Evolutionary conservation across 2,329 filamentous ascomycete genomes (phyloP), one percentile per base, ranked within the genome.

Genomic region (Ascochyta viciae-villosae): DNA sequence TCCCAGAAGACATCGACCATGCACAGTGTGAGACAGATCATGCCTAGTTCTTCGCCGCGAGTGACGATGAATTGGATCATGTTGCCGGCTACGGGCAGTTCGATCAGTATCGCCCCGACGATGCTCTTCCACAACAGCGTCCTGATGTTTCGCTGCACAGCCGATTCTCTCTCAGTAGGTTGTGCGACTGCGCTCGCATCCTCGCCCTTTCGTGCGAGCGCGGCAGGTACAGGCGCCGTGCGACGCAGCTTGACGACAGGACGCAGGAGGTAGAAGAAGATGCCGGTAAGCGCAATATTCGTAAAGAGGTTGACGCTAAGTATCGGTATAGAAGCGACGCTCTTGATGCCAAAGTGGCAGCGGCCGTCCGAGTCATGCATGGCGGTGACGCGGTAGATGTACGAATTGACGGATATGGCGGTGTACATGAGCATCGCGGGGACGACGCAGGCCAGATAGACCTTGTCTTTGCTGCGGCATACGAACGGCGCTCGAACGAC

Each of bases 21-120:
- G 52, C 76, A 78, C 6, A 77, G 63, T 1, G 65, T 68, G 26
- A 75, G 68, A 46, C 76, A 78, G 10, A 77, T 54, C 74, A 76
- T 77, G 3, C 70, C 74, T 8, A 73, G 65, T 45, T 78, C 74
- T 24, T 64, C 59, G 3, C 74, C 74, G 3, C 59, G 45, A 4
- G 66, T 66, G 19, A 60, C 35, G 29, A 72, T 68, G 27, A 78
- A 68, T 15, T 77, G 58, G 1, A 65, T 64, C 43, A 78, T 66
- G 50, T 77, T 78, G 15, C 68, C 69, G 12, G 73, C 64, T 12
- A 74, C 77, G 7, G 74, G 72, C 2, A 76, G 39, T 43, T 77
- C 61, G 33, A 78, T 72, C 13, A 74, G 52, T 1, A 75, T 40
- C 1, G 67, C 67, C 4, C 74, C 76, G 38, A 67, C 50, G 4